Conservation (phyloP, 805 yeast genomes). For the Cyberlindnera galapagoensis region DNA sequence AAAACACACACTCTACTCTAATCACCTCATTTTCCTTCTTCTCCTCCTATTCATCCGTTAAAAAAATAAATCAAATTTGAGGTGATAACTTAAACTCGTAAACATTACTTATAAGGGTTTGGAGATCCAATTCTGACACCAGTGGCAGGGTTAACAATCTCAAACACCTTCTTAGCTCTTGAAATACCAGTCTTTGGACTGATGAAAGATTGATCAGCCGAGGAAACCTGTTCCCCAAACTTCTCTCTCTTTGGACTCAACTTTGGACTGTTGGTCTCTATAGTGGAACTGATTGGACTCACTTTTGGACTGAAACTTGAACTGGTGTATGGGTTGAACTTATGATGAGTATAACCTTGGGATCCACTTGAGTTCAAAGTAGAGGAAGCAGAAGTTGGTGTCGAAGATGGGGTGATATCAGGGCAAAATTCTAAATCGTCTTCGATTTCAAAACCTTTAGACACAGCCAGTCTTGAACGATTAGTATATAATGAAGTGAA, state of each 20-base stretch:
- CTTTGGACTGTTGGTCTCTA: slow-evolving; percentile 17
- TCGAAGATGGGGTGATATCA: slow-evolving; percentile 23
- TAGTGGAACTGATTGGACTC: slow-evolving; percentile 29
- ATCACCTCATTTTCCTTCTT: no score
- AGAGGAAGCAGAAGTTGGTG: slow-evolving; percentile 1
- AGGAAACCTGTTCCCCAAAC: no score
- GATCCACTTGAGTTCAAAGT: not conserved
- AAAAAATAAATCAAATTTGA: no score
- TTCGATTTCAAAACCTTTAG: slow-evolving; percentile 55
- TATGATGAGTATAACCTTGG: slow-evolving; percentile 29
- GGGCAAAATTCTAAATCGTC: slow-evolving; percentile 65
- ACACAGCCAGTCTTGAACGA: slow-evolving; percentile 48
- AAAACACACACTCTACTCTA: slow-evolving; percentile 3
- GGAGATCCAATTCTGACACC: slow-evolving; percentile 52
- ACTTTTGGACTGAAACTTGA: slow-evolving; percentile 50
- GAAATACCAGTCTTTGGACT: slow-evolving; percentile 42
- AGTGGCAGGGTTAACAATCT: slow-evolving; percentile 57
- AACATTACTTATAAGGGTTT: slow-evolving; percentile 24
- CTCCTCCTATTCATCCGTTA: no score
- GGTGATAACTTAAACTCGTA: no score
- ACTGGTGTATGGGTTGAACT: slow-evolving; percentile 65
- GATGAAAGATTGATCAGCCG: not conserved
- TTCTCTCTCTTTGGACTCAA: slow-evolving; percentile 20
- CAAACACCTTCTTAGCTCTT: slow-evolving; percentile 51
- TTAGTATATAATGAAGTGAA: slow-evolving; percentile 36